A percentile compares a stretch with the other conserved stretches of the same genome.
phyloP scores from a whole-genome alignment of 1,284 basidiomycete genomes.

The Cryptococcus sp. region DNA sequence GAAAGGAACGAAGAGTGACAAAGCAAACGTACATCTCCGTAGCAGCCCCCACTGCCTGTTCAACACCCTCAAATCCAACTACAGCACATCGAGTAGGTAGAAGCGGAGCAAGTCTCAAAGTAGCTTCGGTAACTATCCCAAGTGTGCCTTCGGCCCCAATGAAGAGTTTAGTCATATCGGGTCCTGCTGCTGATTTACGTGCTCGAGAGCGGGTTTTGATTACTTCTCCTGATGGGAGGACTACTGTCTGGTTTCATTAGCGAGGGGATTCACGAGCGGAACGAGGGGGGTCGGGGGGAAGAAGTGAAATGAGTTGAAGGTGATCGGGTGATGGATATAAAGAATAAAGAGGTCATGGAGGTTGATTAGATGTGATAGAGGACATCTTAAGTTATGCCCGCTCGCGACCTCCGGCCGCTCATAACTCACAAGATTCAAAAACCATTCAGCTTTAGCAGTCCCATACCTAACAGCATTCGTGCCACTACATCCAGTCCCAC shows the following conservation, averaged over 20 bases:
- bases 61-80: conserved; percentile 52
- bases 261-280: background rate
- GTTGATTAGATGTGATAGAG: no score
- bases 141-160: conserved; percentile 92
- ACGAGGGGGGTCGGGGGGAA: no score
- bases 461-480: conserved; percentile 87
- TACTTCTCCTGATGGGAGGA: conserved; percentile 83
- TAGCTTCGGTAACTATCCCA: conserved; percentile 88
- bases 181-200: conserved; percentile 83
- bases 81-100: conserved; percentile 62
- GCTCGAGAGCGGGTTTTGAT: conserved; percentile 86
- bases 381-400: no score
- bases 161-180: conserved; percentile 85
- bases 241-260: conserved; percentile 61
- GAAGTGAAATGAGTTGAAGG: no score
- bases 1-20: background rate
- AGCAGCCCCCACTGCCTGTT: conserved; percentile 62
- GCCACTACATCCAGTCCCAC: conserved; percentile 63
- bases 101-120: conserved; percentile 71
- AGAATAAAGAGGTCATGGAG: no score
- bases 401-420: background rate
- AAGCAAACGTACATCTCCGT: conserved; percentile 44
- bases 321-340: no score
- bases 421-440: conserved; percentile 64
- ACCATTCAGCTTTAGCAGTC: conserved; percentile 78